These are phyloP conservation scores for Neophaeococcomyces aloes DNA, from an alignment of 2,329 filamentous ascomycete species.

Conservation along the genomic window DNA sequence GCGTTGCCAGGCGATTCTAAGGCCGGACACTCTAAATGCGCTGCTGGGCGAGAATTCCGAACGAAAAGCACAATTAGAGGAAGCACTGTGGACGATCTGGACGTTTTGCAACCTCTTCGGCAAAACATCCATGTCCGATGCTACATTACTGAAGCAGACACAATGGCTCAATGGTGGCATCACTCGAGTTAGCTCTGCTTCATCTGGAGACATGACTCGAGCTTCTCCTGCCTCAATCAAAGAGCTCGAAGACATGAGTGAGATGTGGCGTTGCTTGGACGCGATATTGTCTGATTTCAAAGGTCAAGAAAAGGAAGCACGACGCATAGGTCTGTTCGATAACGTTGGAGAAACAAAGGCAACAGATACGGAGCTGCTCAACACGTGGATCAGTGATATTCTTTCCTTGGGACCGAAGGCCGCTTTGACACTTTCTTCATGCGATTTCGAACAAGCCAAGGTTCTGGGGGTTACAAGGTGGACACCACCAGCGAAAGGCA, in stretches of 20 bases:
- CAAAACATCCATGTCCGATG: conserved; percentile 26
- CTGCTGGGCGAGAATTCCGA: conserved; percentile 38
- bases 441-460: conserved; percentile 42
- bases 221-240: conserved; percentile 41
- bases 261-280: conserved; percentile 53
- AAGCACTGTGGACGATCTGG: conserved; percentile 57
- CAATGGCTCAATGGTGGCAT: conserved; percentile 50
- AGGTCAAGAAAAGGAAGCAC: conserved; percentile 44
- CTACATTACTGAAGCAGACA: conserved; percentile 38
- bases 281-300: conserved; percentile 47
- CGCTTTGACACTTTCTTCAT: conserved; percentile 41
- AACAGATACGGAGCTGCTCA: conserved; percentile 44
- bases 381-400: conserved; percentile 53
- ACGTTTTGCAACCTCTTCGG: conserved; percentile 56
- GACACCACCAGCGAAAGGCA: conserved; percentile 37
- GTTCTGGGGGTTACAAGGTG: conserved; percentile 48
- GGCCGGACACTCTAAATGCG: conserved; percentile 45
- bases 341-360: conserved; percentile 12
- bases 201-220: conserved; percentile 38
- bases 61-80: conserved; percentile 44
- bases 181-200: neutral
- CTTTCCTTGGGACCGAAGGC: conserved; percentile 49
- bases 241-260: conserved; percentile 54
- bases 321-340: conserved; percentile 47
- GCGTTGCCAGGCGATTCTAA: conserved; percentile 46